Conservation (phyloP, 1,284 basidiomycete species). For the Cutaneotrichosporon spelunceum region DNA sequence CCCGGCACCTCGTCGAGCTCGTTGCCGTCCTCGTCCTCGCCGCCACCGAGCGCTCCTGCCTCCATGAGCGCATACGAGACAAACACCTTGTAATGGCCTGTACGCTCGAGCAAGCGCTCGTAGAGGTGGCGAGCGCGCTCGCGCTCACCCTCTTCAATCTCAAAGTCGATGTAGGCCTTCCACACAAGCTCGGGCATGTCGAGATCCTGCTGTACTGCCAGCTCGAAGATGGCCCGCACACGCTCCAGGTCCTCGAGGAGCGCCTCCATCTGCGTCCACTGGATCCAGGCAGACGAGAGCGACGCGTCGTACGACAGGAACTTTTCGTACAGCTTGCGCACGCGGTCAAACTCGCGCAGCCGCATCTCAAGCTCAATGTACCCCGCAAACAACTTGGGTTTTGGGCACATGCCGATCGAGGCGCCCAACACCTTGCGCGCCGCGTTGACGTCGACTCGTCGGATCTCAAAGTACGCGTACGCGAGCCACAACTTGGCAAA, state of each 20-base stretch:
- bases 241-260: conserved; percentile 88
- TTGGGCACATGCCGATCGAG: conserved; percentile 92
- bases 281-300: conserved; percentile 92
- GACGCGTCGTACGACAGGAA: conserved; percentile 82
- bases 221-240: conserved; percentile 91
- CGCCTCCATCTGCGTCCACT: conserved; percentile 91
- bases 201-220: conserved; percentile 88
- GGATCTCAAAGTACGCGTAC: conserved; percentile 89
- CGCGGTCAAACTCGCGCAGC: conserved; percentile 83
- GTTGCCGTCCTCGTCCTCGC: conserved; percentile 71
- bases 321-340: conserved; percentile 87
- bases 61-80: conserved; percentile 55
- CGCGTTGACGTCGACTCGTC: conserved; percentile 73
- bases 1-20: conserved; percentile 66
- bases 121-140: conserved; percentile 81
- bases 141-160: conserved; percentile 78
- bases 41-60: conserved; percentile 52
- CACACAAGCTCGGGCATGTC: conserved; percentile 99
- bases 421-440: conserved; percentile 88
- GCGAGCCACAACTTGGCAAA: conserved; percentile 93
- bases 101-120: conserved; percentile 79
- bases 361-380: conserved; percentile 84
- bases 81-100: conserved; percentile 82
- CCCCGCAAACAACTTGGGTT: conserved; percentile 87
- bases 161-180: conserved; percentile 92